These are phyloP conservation scores for Scorias spongiosa DNA, from an alignment of 2,329 filamentous ascomycete genomes.

Conservation along the genomic window DNA sequence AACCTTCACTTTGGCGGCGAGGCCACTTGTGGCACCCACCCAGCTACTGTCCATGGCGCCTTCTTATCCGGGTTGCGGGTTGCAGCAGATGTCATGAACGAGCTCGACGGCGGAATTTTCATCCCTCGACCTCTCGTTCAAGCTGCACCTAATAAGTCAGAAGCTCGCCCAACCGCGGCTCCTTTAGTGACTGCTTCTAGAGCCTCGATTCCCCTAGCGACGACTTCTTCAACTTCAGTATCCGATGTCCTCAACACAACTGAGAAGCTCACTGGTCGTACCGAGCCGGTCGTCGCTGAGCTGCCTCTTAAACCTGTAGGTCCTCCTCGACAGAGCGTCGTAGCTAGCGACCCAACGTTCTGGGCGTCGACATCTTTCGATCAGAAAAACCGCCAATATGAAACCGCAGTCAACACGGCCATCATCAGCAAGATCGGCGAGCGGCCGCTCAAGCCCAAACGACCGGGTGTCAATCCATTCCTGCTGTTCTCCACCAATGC, in stretches of 20 bases:
- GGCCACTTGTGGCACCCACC: constrained; percentile 88
- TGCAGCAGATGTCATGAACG: constrained; percentile 70
- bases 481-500: constrained; percentile 72
- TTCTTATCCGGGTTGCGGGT: constrained; percentile 86
- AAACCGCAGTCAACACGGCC: constrained; percentile 41
- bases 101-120: constrained; percentile 66
- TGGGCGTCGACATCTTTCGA: constrained; percentile 15
- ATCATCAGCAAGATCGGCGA: constrained; percentile 53
- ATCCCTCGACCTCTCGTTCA: constrained; percentile 62
- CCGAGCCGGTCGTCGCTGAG: background rate
- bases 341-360: constrained; percentile 17
- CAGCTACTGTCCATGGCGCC: constrained; percentile 91
- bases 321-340: constrained; percentile 16
- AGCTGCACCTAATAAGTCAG: constrained; percentile 31
- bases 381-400: constrained; percentile 34
- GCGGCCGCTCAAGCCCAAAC: constrained; percentile 54
- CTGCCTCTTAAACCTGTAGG: constrained; percentile 6
- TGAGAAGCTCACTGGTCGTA: background rate
- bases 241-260: background rate
- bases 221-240: constrained; percentile 10
- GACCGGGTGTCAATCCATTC: constrained; percentile 71
- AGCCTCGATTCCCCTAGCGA: constrained; percentile 42
- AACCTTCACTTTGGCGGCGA: constrained; percentile 93
- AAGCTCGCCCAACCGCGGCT: constrained; percentile 10
- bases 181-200: background rate